Evolutionary conservation across 192 early-diverging fungal species (phyloP), one percentile per base, ranked within the genome.

Genomic region (Coemansia sp.): DNA sequence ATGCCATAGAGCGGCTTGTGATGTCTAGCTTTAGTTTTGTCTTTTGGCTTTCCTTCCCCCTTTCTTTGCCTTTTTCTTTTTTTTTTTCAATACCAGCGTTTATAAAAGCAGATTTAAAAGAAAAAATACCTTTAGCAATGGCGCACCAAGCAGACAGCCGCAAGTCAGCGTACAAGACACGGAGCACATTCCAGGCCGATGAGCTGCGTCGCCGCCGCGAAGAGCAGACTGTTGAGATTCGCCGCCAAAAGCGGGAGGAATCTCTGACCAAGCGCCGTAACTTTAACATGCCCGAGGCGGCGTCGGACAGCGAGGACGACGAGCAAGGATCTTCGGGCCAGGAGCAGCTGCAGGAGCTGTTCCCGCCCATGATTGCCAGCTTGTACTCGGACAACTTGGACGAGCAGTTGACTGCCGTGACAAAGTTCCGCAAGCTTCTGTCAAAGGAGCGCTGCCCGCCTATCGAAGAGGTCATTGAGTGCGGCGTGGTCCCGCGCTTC

Each of bases 161-260:
- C 28, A 60, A 36, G 63, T 62, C 84, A 57, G 83, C 85, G 57
- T 98, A 87, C 90, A 98, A 99, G 85, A 87, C 90, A 75, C 88
- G 91, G 69, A 88, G 89, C 60, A 75, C 83, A 51, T 88, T 97
- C 78, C 91, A 93, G 75, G 75, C 88, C 52, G 97, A 99, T 44
- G 95, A 99, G 70, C 70, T 95, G 54, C 85, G 97, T 51, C 88
- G 95, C 59, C 90, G 94, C 44, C 89, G 97, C 55, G 96, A 96
- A 71, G 94, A 94, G 57, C 89, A 90, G 55, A 88, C 90, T 48
- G 91, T 97, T 10, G 94, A 96, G 83, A 90, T 99, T 75, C 85
- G 97, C 52, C 92, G 94, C 73, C 91, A 95, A 80, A 97, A 98
- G 86, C 87, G 92, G 53, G 94, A 95, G 69, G 97, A 99, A 81